These are phyloP conservation scores for Vitis hybrid DNA, from an alignment of 177 flowering plant genomes.

Conservation along the genomic window DNA sequence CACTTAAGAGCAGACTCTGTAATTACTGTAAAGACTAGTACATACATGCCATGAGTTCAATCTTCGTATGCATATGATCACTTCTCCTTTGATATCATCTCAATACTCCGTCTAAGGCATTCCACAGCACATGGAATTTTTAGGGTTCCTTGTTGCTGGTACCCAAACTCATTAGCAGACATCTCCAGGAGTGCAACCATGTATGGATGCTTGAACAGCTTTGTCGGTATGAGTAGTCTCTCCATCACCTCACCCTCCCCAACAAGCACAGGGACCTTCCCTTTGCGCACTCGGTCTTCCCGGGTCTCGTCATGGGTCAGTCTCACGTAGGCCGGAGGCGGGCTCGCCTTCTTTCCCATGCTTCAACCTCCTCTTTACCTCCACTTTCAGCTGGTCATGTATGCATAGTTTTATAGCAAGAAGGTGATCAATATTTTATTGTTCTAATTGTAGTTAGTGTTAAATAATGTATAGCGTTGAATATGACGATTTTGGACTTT, in stretches of 20 bases:
- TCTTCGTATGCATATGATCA: background rate
- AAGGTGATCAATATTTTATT: background rate
- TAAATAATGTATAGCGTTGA: no score
- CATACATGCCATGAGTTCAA: background rate
- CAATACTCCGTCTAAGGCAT: slow-evolving; percentile 5
- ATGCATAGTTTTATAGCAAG: background rate
- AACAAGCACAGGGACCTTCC: slow-evolving; percentile 20
- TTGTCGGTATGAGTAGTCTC: slow-evolving; percentile 15
- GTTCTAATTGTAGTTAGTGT: no score
- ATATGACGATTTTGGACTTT: no score
- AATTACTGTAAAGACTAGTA: background rate
- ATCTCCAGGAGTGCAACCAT: slow-evolving; percentile 20
- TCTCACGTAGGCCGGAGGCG: background rate
- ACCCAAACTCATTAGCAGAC: slow-evolving; percentile 22
- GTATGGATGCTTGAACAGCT: slow-evolving; percentile 17
- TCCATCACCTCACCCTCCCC: slow-evolving; percentile 16
- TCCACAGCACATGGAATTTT: slow-evolving; percentile 18
- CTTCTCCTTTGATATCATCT: background rate
- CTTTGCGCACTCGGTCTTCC: slow-evolving; percentile 4
- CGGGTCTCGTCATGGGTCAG: background rate
- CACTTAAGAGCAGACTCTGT: background rate
- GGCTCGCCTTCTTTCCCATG: background rate
- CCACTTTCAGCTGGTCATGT: background rate
- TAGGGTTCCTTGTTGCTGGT: slow-evolving; percentile 20
- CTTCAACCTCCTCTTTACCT: background rate